Base-by-base conservation (phyloP, 2,329 filamentous ascomycete genomes). In the Dendrostoma leiphaemia region DNA sequence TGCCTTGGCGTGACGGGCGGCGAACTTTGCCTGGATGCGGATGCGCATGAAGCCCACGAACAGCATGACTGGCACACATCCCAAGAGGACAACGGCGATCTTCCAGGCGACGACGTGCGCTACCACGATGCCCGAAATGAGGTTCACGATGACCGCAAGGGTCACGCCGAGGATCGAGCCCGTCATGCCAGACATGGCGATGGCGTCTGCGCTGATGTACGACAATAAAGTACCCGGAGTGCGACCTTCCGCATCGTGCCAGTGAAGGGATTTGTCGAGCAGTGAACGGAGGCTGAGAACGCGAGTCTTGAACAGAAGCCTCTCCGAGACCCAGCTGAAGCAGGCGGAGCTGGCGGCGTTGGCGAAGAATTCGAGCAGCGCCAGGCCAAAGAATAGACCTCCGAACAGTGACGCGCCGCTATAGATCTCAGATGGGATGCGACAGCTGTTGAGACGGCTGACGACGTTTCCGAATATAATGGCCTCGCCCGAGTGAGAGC, bases 21-120 rank as follows among this genome's bases (percentile, higher is more conserved):
- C 82, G 45, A 85, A 83, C 37, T 78, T 76, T 2, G 81, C 77
- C 1, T 89, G 76, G 3, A 84, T 78, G 1, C 77, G 78, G 19
- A 90, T 74, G 59, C 88, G 81, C 79, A 91, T 83, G 58, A 88
- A 79, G 0, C 88, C 88, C 0, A 85, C 79, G 2, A 83, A 83
- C 0, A 91, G 74, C 6, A 90, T 77, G 12, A 91, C 69, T 0
- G 88, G 88, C 0, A 91, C 82, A 8, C 82, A 77, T 1, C 86
- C 80, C 9, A 91, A 74, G 53, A 85, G 86, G 3, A 91, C 88
- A 15, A 91, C 69, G 1, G 87, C 87, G 58, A 91, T 89, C 64
- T 83, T 87, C 88, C 88, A 91, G 3, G 85, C 85, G 46, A 91
- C 74, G 44, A 89, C 81, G 59, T 88, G 85, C 0, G 86, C 83